Evolutionary conservation across 2,329 filamentous ascomycete species (phyloP), one percentile per base, ranked within the genome.

Genomic region (Sclerotinia glacialis): DNA sequence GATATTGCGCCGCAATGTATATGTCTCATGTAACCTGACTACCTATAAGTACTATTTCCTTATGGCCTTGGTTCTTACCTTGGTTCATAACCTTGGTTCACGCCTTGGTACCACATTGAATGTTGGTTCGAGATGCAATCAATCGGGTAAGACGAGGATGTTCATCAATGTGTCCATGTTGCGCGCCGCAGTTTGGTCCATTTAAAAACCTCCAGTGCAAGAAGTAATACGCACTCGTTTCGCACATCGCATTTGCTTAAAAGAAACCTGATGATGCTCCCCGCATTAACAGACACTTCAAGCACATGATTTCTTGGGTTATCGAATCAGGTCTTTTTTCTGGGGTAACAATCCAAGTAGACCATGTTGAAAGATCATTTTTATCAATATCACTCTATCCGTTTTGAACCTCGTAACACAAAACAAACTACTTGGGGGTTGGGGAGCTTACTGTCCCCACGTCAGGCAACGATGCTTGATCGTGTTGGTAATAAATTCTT

Each of bases 381-480:
- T 49, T 49, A n/a, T 37, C 62, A 47, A 58, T 47, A 64, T 47
- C 34, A 46, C 21, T 56, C 37, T 64, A 34, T 21, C 49, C 42
- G 12, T 55, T 49, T 49, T 16, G 28, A 7, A 23, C 21, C 18
- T 47, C 44, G 56, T 37, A 49, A 23, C 46, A 56, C 53, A 5
- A 37, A 46, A 56, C 53, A 5, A 37, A 46, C 42, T 58, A 58
- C n/a, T n/a, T 34, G 58, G 50, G 42, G 44, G 28, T 0, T 50
- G 46, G 8, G 49, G 62, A 64, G 50, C 62, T 64, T 64, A 64
- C 50, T 47, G 31, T 47, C 42, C 62, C 42, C 62, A 46, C 53
- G 21, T 58, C 42, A 42, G 62, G n/a, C 31, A 58, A 28, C 23
- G 42, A 31, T n/a, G 62, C 42, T 55, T 5, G 23, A 59, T 28